Conservation (phyloP, 2,329 filamentous ascomycete species). For the Graphilbum sp. region DNA sequence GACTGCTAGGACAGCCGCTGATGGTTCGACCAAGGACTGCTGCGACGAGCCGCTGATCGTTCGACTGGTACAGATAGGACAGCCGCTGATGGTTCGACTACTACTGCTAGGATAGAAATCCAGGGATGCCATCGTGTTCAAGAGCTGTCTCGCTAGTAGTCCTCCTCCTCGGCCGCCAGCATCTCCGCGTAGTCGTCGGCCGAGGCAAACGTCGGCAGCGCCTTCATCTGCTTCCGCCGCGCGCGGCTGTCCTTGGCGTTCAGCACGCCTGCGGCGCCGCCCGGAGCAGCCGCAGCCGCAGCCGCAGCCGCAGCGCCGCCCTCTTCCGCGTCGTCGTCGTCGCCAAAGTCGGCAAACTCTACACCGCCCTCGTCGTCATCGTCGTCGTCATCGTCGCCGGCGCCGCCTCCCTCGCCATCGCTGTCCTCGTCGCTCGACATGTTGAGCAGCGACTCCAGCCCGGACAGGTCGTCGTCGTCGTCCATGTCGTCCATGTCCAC, state of each 20-base stretch:
- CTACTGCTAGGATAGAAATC: no score
- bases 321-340: conserved; percentile 22
- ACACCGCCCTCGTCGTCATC: conserved; percentile 16
- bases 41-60: no score
- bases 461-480: conserved; percentile 15
- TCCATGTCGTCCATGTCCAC: conserved; percentile 30
- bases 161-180: conserved; percentile 54
- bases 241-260: conserved; percentile 28
- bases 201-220: conserved; percentile 81
- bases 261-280: conserved; percentile 18
- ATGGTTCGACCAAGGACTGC: no score
- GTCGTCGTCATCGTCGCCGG: conserved; percentile 15
- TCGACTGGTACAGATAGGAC: no score
- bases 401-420: conserved; percentile 21
- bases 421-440: conserved; percentile 21
- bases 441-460: conserved; percentile 12
- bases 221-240: conserved; percentile 73
- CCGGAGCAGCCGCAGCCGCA: no score
- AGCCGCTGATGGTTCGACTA: no score
- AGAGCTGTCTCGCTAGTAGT: no score
- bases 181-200: conserved; percentile 85
- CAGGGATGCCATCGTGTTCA: no score
- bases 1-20: no score
- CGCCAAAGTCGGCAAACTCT: conserved; percentile 23
- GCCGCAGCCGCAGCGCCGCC: no score